These are phyloP conservation scores for Fraxinus latifolia DNA, from an alignment of 305 asterid genomes.

Conservation along the genomic window DNA sequence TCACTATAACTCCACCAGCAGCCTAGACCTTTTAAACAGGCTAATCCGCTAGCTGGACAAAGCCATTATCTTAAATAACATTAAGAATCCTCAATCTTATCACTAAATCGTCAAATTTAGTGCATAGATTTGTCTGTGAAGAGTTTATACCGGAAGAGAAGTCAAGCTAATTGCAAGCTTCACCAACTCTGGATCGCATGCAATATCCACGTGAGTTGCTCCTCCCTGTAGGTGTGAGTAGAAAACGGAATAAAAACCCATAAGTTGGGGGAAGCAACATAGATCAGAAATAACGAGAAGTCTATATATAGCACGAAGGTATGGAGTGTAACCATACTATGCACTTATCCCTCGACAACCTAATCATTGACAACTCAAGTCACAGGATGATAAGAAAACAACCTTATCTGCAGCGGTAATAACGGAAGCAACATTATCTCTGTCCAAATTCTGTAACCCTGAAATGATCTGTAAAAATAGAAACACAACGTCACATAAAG, in stretches of 20 bases:
- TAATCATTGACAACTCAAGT: neutral
- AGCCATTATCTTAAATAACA: neutral
- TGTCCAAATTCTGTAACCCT: constrained; percentile 75
- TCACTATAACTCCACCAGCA: neutral
- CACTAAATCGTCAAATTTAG: neutral
- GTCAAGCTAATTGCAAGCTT: constrained; percentile 75
- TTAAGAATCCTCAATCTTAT: neutral
- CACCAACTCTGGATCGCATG: constrained; percentile 81
- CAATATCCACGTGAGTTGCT: constrained; percentile 91
- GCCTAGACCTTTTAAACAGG: neutral
- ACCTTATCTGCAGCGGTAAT: constrained; percentile 96
- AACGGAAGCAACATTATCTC: constrained; percentile 75
- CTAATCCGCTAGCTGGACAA: neutral
- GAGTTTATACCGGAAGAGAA: constrained; percentile 60
- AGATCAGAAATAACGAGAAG: neutral
- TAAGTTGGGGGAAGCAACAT: neutral
- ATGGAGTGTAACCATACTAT: neutral
- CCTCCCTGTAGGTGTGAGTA: constrained; percentile 56
- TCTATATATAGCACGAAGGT: neutral
- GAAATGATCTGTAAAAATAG: constrained; percentile 60
- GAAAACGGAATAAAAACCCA: neutral
- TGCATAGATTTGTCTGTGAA: neutral
- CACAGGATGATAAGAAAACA: neutral
- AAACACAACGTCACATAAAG: neutral
- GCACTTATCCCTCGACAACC: neutral